Percentiles rank a stretch among this genome's conserved stretches.
Conservation (phyloP, 352 stramenopile genomes). For the Globisporangium solare region DNA sequence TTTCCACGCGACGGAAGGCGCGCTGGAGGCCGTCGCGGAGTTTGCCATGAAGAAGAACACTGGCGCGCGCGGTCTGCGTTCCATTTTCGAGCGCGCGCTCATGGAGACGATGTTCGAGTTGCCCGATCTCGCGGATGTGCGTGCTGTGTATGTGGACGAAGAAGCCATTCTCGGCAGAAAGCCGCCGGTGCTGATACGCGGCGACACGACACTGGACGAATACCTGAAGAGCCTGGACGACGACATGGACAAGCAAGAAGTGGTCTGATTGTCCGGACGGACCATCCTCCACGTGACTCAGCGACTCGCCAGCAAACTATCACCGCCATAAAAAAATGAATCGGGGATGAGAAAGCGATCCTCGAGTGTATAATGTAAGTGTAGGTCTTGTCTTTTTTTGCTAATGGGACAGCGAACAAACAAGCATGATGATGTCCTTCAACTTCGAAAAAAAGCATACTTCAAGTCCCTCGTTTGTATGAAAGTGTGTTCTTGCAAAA, state of each 20-base stretch:
- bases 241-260: slow-evolving; percentile 43
- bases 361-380: neutral
- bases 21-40: slow-evolving; percentile 93
- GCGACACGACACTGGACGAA: slow-evolving; percentile 58
- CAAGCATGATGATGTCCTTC: neutral
- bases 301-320: too few relatives aligned
- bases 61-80: slow-evolving; percentile 93
- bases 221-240: slow-evolving; percentile 73
- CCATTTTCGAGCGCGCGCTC: slow-evolving; percentile 93
- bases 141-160: slow-evolving; percentile 93
- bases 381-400: neutral
- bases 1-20: slow-evolving; percentile 93
- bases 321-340: neutral
- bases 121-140: slow-evolving; percentile 88
- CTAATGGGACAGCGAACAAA: neutral
- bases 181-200: slow-evolving; percentile 87
- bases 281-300: too few relatives aligned
- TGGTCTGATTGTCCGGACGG: slow-evolving; percentile 23
- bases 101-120: slow-evolving; percentile 97
- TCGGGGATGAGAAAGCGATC: neutral
- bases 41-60: slow-evolving; percentile 93
- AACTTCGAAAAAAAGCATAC: neutral
- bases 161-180: slow-evolving; percentile 87
- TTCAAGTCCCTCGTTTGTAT: neutral
- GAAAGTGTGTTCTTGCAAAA: neutral